A percentile compares a stretch with the other conserved stretches of the same genome.
These are phyloP conservation scores for Coemansia sp. DNA, from an alignment of 192 early-diverging fungal species.

Conservation along the genomic window DNA sequence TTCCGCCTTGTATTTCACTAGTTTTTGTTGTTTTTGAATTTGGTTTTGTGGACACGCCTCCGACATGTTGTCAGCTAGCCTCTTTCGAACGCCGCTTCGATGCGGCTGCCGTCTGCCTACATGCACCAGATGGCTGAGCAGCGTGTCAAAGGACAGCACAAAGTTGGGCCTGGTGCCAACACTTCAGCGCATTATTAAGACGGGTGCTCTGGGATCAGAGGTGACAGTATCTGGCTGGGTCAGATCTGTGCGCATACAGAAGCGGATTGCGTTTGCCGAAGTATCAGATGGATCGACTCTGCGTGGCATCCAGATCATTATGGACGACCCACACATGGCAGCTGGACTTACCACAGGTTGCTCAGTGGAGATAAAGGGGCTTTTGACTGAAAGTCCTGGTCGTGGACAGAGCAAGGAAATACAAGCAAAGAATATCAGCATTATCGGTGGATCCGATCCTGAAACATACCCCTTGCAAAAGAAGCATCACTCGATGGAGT, in stretches of 20 bases:
- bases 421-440: conserved; percentile 46
- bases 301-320: conserved; percentile 69
- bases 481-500: conserved; percentile 73
- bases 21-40: not conserved
- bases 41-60: not conserved
- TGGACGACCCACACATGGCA: conserved; percentile 40
- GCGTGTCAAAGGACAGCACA: not conserved
- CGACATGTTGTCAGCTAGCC: not conserved
- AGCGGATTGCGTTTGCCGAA: conserved; percentile 73
- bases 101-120: not conserved
- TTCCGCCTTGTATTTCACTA: not conserved
- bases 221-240: conserved; percentile 69
- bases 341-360: conserved; percentile 66
- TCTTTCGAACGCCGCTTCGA: not conserved
- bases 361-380: conserved; percentile 70
- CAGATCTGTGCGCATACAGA: conserved; percentile 78
- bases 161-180: conserved; percentile 27
- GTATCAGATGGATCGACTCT: conserved; percentile 75
- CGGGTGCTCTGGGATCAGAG: conserved; percentile 14
- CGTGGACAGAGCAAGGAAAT: conserved; percentile 74
- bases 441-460: conserved; percentile 38
- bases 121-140: not conserved
- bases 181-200: conserved; percentile 22
- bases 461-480: conserved; percentile 88
- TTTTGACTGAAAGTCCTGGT: conserved; percentile 64